A percentile compares a stretch with the other conserved stretches of the same genome.
phyloP scores from a whole-genome alignment of 1,284 basidiomycete species.

The Phellopilus nigrolimitatus region DNA sequence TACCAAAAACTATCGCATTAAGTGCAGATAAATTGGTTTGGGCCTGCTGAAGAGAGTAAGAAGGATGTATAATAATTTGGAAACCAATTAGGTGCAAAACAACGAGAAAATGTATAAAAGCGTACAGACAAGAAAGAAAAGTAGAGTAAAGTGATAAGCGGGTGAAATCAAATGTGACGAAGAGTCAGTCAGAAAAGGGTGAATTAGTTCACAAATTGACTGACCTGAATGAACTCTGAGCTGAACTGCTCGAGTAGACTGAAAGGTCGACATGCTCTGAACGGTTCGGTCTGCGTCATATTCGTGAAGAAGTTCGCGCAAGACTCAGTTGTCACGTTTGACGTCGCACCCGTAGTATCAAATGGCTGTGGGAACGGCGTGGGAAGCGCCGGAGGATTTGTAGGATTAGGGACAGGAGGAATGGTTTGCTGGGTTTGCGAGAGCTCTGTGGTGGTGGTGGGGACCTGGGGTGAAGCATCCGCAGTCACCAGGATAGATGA shows the following conservation, averaged over 20 bases:
- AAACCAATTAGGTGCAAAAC: neutral
- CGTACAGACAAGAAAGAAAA: slow-evolving; percentile 2
- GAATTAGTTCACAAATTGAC: too few species aligned
- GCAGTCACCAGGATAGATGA: slow-evolving; percentile 9
- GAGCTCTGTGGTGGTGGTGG: slow-evolving; percentile 19
- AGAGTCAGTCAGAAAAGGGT: too few species aligned
- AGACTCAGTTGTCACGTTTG: slow-evolving; percentile 54
- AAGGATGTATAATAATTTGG: neutral
- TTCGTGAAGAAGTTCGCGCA: slow-evolving; percentile 70
- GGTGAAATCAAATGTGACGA: too few species aligned
- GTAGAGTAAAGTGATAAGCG: slow-evolving; percentile 4
- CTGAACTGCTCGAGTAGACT: slow-evolving; percentile 64
- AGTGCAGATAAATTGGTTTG: slow-evolving; percentile 58
- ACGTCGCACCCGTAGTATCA: slow-evolving; percentile 52
- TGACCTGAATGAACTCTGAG: slow-evolving; percentile 50
- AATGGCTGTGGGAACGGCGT: slow-evolving; percentile 75
- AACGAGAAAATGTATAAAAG: neutral
- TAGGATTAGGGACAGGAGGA: slow-evolving; percentile 36
- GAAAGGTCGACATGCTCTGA: slow-evolving; percentile 70
- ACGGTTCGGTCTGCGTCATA: slow-evolving; percentile 58
- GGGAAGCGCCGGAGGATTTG: slow-evolving; percentile 44
- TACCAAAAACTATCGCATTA: slow-evolving; percentile 71
- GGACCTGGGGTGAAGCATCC: slow-evolving; percentile 26
- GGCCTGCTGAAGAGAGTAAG: slow-evolving; percentile 38
- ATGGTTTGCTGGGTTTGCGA: slow-evolving; percentile 24